phyloP scores from a whole-genome alignment of 1,139 yeast species.

The Saccharomyces hybrid region DNA sequence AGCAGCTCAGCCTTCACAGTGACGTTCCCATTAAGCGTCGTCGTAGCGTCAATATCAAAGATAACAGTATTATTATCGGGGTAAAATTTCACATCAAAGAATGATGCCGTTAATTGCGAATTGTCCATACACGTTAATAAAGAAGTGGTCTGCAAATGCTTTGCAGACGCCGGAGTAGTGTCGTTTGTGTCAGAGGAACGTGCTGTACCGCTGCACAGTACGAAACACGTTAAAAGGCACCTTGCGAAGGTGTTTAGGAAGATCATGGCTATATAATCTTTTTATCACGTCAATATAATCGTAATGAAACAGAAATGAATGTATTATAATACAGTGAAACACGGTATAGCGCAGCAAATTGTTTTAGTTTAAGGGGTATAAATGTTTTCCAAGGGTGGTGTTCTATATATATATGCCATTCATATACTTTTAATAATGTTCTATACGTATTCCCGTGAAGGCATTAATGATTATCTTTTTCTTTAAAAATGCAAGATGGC shows the following conservation, averaged over 20 bases:
- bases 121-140: conserved; percentile 87
- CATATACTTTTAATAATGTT: background rate
- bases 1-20: conserved; percentile 59
- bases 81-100: conserved; percentile 65
- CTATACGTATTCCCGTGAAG: background rate
- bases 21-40: conserved; percentile 70
- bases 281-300: background rate
- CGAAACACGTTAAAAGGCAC: background rate
- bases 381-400: background rate
- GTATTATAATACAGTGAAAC: background rate
- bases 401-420: background rate
- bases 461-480: background rate
- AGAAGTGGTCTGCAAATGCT: conserved; percentile 46
- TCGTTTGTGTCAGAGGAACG: conserved; percentile 1
- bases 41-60: conserved; percentile 69
- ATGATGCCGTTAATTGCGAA: conserved; percentile 83
- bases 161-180: conserved; percentile 10
- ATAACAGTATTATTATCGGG: conserved; percentile 57
- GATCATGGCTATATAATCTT: conserved; percentile 1
- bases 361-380: background rate
- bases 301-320: background rate
- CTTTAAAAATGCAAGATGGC: background rate
- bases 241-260: background rate
- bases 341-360: background rate
- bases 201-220: background rate